These are phyloP conservation scores for Blastocystis sp. DNA, from an alignment of 352 stramenopile genomes.

Conservation along the genomic window DNA sequence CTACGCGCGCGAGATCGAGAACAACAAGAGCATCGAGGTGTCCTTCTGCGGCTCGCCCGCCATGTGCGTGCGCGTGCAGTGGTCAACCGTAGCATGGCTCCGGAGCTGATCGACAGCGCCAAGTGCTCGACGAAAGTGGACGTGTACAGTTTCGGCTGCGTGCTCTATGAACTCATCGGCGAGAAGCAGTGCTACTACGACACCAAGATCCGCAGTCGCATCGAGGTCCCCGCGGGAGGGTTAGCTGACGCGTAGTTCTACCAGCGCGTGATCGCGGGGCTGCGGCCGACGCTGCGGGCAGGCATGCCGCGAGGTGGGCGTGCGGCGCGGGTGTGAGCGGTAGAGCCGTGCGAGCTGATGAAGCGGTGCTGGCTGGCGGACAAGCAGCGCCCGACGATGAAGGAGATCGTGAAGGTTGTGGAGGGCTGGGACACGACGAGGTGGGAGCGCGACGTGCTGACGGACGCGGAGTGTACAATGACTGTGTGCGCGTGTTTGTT, in stretches of 20 bases:
- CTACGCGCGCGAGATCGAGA: slow-evolving; percentile 54
- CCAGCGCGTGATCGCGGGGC: slow-evolving; percentile 26
- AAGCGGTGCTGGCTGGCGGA: slow-evolving; percentile 39
- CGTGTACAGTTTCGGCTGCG: slow-evolving; percentile 67
- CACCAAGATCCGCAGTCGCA: slow-evolving; percentile 2
- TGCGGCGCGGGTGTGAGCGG: background rate
- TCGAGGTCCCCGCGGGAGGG: background rate
- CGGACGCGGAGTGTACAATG: background rate
- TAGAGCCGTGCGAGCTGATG: slow-evolving; percentile 57
- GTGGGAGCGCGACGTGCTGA: slow-evolving; percentile 15
- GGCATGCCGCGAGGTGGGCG: slow-evolving; percentile 46
- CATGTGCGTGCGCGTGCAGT: background rate
- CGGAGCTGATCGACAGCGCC: slow-evolving; percentile 60
- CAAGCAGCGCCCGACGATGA: slow-evolving; percentile 62
- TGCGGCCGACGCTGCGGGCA: slow-evolving; percentile 14
- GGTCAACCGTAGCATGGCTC: slow-evolving; percentile 59
- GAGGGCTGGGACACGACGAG: slow-evolving; percentile 14
- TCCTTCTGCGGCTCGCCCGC: slow-evolving; percentile 63
- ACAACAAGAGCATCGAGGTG: slow-evolving; percentile 66
- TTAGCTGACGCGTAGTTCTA: slow-evolving; percentile 43
- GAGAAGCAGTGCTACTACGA: slow-evolving; percentile 53
- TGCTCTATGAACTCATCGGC: slow-evolving; percentile 65
- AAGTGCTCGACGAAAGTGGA: slow-evolving; percentile 66
- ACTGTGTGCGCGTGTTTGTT: background rate
- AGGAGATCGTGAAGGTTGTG: slow-evolving; percentile 56